Conservation (phyloP, 148 eudicot genomes). For the Rhododendron williamsianum region DNA sequence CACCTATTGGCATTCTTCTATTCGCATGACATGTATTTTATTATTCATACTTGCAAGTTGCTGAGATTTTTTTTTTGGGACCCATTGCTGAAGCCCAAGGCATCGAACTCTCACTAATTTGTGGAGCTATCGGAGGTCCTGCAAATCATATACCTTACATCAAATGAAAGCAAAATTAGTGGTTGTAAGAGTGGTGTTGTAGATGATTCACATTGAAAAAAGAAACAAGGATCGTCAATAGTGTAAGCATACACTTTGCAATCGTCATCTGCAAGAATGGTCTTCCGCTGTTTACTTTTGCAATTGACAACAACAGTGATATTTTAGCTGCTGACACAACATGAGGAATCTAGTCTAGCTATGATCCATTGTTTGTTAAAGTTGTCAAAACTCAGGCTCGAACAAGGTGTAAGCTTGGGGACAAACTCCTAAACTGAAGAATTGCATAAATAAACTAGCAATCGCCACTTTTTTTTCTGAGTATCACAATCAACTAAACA, state of each 20-base stretch:
- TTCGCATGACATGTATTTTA: too few relatives aligned
- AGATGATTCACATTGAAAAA: constrained; percentile 20
- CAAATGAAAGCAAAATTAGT: constrained; percentile 27
- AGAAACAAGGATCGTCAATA: constrained; percentile 23
- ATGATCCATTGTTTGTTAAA: too few relatives aligned
- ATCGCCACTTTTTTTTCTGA: too few relatives aligned
- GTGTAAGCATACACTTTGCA: constrained; percentile 60
- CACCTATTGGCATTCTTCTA: too few relatives aligned
- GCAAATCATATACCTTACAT: constrained; percentile 22
- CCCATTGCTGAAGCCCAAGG: constrained; percentile 64
- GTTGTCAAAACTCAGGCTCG: too few relatives aligned
- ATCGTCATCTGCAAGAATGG: constrained; percentile 62
- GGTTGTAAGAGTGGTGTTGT: constrained; percentile 13
- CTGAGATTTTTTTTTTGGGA: constrained; percentile 9
- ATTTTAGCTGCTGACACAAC: constrained; percentile 48
- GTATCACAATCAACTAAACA: too few relatives aligned
- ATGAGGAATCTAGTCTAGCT: too few relatives aligned
- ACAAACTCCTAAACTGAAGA: too few relatives aligned
- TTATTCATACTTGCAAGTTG: too few relatives aligned
- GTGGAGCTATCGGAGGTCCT: constrained; percentile 25
- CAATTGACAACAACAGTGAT: constrained; percentile 46
- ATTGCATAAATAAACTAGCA: too few relatives aligned
- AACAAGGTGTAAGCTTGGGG: too few relatives aligned
- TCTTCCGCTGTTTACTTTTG: constrained; percentile 79
- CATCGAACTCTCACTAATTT: constrained; percentile 20